Evolutionary conservation across 2,329 filamentous ascomycete species (phyloP).

Genomic region (Aspergillus felis): DNA sequence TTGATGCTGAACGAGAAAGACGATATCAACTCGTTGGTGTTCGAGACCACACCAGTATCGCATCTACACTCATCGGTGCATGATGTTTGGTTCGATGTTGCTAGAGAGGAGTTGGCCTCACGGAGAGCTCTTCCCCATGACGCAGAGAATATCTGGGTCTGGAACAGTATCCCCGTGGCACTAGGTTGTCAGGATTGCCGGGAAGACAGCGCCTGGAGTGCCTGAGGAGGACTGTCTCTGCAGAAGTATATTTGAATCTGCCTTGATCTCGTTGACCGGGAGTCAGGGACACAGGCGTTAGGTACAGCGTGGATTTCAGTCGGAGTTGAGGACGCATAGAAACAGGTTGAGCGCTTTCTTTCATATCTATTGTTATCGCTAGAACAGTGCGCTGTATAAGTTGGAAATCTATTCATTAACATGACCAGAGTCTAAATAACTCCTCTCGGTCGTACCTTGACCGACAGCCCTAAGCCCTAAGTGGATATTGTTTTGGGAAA

Average conservation of each 20-base stretch:
- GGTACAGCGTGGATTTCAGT: neutral
- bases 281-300: neutral
- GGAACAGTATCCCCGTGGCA: constrained; percentile 33
- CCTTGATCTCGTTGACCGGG: neutral
- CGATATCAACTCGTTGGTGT: constrained; percentile 36
- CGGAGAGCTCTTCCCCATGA: constrained; percentile 30
- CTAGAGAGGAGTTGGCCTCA: constrained; percentile 25
- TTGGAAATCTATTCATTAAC: neutral
- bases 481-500: neutral
- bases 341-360: neutral
- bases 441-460: neutral
- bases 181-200: constrained; percentile 35
- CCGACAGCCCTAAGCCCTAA: neutral
- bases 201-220: constrained; percentile 26
- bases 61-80: constrained; percentile 30
- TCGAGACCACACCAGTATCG: constrained; percentile 25
- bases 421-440: neutral
- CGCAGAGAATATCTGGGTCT: constrained; percentile 30
- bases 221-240: constrained; percentile 17
- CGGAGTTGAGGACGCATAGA: neutral
- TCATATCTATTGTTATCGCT: neutral
- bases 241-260: neutral
- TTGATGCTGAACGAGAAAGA: constrained; percentile 35
- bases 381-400: neutral
- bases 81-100: constrained; percentile 41